A percentile compares a stretch with the other conserved stretches of the same genome.
Conservation (phyloP, 1,139 yeast genomes). For the Diutina neorugosa region DNA sequence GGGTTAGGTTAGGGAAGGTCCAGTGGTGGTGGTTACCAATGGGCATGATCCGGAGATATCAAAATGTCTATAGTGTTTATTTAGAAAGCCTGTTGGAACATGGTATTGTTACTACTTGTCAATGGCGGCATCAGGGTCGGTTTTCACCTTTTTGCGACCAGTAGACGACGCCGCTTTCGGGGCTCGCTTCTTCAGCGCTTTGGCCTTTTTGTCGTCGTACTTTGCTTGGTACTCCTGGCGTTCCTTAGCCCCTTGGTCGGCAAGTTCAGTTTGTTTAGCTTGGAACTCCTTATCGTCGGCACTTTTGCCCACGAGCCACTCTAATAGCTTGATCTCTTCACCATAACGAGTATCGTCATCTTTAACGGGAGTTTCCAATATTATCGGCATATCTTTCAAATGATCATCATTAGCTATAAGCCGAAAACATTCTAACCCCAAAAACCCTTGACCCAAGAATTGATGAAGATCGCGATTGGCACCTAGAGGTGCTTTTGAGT, state of each 20-base stretch:
- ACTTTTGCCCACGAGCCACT: constrained; percentile 50
- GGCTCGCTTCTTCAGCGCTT: constrained; percentile 14
- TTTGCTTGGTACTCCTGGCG: constrained; percentile 38
- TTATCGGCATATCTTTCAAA: constrained; percentile 57
- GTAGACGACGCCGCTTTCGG: neutral
- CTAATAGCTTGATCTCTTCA: constrained; percentile 66
- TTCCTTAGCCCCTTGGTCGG: constrained; percentile 44
- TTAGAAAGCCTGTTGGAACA: too few species aligned
- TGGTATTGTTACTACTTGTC: neutral
- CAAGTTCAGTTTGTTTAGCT: constrained; percentile 36
- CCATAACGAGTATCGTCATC: constrained; percentile 52
- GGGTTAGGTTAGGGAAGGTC: too few species aligned
- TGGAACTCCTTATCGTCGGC: constrained; percentile 44
- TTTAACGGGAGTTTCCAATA: constrained; percentile 82
- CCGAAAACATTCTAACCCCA: constrained; percentile 79
- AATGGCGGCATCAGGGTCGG: neutral
- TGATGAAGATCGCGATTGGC: constrained; percentile 91
- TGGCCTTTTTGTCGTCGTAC: constrained; percentile 15
- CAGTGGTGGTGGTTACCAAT: too few species aligned
- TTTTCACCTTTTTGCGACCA: neutral
- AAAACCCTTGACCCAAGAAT: constrained; percentile 75
- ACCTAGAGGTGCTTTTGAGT: constrained; percentile 86
- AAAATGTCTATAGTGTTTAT: too few species aligned
- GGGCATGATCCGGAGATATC: too few species aligned
- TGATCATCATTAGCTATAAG: constrained; percentile 57